Evolutionary conservation across 1,284 basidiomycete genomes (phyloP), one percentile per base, ranked within the genome.

Genomic region (Leccinum subrobustum): DNA sequence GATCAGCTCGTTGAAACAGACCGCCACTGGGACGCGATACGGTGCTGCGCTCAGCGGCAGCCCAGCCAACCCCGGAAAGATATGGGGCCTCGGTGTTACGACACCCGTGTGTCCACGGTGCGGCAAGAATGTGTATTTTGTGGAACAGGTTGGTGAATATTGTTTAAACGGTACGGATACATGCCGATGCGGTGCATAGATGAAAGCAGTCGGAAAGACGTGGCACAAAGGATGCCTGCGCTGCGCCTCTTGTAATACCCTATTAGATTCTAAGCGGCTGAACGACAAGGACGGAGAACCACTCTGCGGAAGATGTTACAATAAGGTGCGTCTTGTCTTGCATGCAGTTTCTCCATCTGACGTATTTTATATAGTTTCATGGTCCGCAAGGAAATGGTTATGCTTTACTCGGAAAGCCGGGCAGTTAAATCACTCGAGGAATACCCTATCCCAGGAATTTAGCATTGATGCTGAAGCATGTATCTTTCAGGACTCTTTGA

Each of bases 221-320:
- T 92, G 79, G 72, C 91, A 92, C 64, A 90, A 89, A 69, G 77
- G 75, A n/a, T 92, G 91, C 68, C 72, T 92, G 63, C 78, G 89
- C 20, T 92, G 90, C 69, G 80, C 79, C 4, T 86, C 86, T 64
- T 92, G 90, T 67, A 81, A 78, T 60, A 84, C 86, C 0, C 68
- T 77, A 6, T 76, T 92, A 23, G 89, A 91, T 67, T 88, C 89
- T 44, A 85, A 78, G 48, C 81, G 83, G 31, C 72, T 92, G 61
- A 83, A 87, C 18, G 90, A 92, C 72, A 87, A 88, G 68, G 89
- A 90, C 47, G 88, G 85, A 1, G 79, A 83, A 18, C 87, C 89
- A 25, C 78, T 85, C 52, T 92, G 90, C 65, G 78, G 82, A 58
- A 78, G 83, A 57, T 92, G 90, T 70, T 90, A 92, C 67, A 79